Percentiles rank a stretch among this genome's conserved stretches.
Evolutionary conservation across 495 filamentous ascomycete species (phyloP).

Genomic region (Annulohypoxylon maeteangense): DNA sequence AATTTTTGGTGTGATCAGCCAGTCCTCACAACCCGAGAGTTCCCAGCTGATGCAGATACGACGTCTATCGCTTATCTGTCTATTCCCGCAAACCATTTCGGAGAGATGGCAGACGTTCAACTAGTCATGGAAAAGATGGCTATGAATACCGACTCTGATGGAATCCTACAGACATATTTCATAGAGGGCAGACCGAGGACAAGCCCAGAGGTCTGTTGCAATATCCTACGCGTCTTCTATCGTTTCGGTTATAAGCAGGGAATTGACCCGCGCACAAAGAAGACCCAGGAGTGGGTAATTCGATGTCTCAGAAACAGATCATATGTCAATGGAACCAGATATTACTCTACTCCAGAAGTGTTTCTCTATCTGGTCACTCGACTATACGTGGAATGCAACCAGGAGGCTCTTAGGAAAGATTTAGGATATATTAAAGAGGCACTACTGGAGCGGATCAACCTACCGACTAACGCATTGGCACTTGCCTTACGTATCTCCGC

Average conservation of each 20-base stretch:
- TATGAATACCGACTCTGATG: conserved; percentile 28
- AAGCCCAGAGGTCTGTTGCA: conserved; percentile 33
- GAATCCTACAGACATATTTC: conserved; percentile 42
- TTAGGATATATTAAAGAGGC: background rate
- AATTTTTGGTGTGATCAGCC: conserved; percentile 34
- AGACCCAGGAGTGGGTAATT: conserved; percentile 31
- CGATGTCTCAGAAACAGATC: conserved; percentile 24
- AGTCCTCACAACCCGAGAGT: conserved; percentile 14
- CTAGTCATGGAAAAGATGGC: conserved; percentile 27
- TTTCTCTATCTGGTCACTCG: conserved; percentile 38
- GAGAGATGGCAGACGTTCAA: conserved; percentile 22
- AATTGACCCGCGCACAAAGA: conserved; percentile 7
- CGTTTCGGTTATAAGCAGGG: conserved; percentile 22
- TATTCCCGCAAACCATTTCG: conserved; percentile 14
- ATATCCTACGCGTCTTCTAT: conserved; percentile 39
- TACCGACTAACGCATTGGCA: conserved; percentile 11
- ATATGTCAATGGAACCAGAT: conserved; percentile 27
- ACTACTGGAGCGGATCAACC: conserved; percentile 3
- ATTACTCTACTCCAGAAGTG: conserved; percentile 31
- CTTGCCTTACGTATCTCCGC: conserved; percentile 23
- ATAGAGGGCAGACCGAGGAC: conserved; percentile 14
- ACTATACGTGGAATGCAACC: conserved; percentile 26
- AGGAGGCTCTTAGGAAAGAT: background rate
- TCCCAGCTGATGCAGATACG: conserved; percentile 39
- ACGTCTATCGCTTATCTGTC: conserved; percentile 44